These are phyloP conservation scores for Leccinum pallidistipes DNA, from an alignment of 1,284 basidiomycete species.

Conservation along the genomic window DNA sequence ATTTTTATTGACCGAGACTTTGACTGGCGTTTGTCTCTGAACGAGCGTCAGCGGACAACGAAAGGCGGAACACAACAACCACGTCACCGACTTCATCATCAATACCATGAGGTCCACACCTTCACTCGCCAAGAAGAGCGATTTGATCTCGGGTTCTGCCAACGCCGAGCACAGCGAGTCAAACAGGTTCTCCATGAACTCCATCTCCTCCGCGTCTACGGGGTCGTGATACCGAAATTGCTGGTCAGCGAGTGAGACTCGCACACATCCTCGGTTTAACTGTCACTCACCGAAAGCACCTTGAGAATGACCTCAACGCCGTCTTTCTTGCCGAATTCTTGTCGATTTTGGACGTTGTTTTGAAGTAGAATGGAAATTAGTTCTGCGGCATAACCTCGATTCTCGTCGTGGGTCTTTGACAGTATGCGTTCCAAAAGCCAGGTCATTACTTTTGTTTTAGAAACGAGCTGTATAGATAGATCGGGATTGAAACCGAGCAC, in stretches of 20 bases:
- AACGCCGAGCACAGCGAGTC: constrained; percentile 86
- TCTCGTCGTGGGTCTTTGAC: constrained; percentile 75
- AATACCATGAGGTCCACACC: constrained; percentile 96
- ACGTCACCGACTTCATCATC: constrained; percentile 80
- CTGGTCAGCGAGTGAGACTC: constrained; percentile 42
- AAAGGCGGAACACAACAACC: neutral
- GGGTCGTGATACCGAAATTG: constrained; percentile 87
- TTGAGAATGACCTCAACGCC: constrained; percentile 82
- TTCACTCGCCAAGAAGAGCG: constrained; percentile 85
- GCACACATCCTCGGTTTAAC: constrained; percentile 6
- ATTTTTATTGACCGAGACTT: constrained; percentile 86
- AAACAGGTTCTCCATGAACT: constrained; percentile 98
- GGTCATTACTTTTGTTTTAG: constrained; percentile 70
- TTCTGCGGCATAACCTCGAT: constrained; percentile 86
- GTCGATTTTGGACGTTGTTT: constrained; percentile 62
- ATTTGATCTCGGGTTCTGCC: constrained; percentile 73
- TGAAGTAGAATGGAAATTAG: constrained; percentile 89
- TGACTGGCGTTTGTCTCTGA: constrained; percentile 80
- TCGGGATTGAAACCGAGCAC: constrained; percentile 82
- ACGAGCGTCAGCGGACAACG: constrained; percentile 13
- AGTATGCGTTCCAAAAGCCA: constrained; percentile 86
- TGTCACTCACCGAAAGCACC: constrained; percentile 71
- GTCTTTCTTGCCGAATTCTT: constrained; percentile 63
- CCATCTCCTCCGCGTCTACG: constrained; percentile 83
- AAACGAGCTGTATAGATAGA: constrained; percentile 67